Conservation (phyloP, 2,329 filamentous ascomycete genomes). For the Colletotrichum kahawae region DNA sequence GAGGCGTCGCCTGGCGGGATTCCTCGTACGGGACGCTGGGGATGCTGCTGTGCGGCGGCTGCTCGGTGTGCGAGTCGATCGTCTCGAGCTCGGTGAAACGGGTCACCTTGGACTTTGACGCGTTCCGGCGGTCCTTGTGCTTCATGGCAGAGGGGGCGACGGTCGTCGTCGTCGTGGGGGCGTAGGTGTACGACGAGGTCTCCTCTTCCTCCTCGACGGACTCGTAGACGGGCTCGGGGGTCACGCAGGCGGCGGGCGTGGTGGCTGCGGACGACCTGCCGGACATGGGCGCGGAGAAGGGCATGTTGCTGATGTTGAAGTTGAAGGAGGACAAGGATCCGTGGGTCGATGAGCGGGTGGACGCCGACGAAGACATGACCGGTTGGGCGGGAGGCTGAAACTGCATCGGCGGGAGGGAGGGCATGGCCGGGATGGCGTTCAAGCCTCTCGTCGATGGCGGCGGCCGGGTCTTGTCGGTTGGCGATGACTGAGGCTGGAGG, state of each 20-base stretch:
- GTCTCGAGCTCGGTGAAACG: constrained; percentile 35
- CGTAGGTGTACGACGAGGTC: neutral
- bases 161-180: neutral
- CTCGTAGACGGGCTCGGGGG: constrained; percentile 17
- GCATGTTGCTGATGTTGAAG: constrained; percentile 8
- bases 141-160: constrained; percentile 5
- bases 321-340: constrained; percentile 19
- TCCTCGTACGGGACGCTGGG: neutral
- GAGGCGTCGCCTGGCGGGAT: constrained; percentile 9
- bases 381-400: neutral
- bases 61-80: constrained; percentile 31
- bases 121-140: constrained; percentile 25
- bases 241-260: constrained; percentile 19
- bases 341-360: constrained; percentile 9
- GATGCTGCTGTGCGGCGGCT: neutral
- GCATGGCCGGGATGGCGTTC: constrained; percentile 24
- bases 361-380: constrained; percentile 17
- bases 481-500: neutral
- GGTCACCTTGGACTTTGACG: constrained; percentile 27
- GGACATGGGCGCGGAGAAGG: constrained; percentile 19
- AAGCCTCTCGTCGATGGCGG: constrained; percentile 36
- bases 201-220: constrained; percentile 11
- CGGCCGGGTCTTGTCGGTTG: constrained; percentile 23
- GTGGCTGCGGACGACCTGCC: constrained; percentile 13
- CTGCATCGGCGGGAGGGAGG: constrained; percentile 13